Evolutionary conservation across 2,329 filamentous ascomycete species (phyloP).

Genomic region (Pestalotiopsis sp.): DNA sequence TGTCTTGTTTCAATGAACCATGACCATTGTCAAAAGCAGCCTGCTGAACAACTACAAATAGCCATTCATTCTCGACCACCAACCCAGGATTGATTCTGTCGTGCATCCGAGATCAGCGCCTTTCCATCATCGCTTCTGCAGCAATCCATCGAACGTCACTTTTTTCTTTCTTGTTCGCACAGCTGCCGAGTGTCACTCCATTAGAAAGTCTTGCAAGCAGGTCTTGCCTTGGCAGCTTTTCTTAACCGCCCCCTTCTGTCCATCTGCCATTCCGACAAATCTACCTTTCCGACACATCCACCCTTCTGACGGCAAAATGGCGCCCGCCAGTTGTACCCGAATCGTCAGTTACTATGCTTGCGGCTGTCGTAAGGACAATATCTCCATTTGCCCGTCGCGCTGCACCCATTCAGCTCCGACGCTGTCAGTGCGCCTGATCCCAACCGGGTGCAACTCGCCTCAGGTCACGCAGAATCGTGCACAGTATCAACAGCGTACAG

Average conservation of each 20-base stretch:
- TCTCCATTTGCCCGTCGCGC: neutral
- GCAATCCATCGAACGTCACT: neutral
- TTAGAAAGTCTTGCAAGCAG: slow-evolving; percentile 2
- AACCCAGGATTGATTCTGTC: neutral
- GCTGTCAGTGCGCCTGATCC: neutral
- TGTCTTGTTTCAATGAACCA: neutral
- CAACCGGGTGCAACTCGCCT: neutral
- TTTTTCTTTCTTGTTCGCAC: neutral
- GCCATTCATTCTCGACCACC: neutral
- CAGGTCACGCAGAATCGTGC: neutral
- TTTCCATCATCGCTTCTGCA: neutral
- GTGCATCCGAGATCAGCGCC: neutral
- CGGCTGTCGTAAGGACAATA: neutral
- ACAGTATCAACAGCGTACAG: neutral
- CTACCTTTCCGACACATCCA: neutral
- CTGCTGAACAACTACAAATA: neutral
- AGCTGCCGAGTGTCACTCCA: neutral
- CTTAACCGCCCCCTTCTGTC: neutral
- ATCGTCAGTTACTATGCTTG: slow-evolving; percentile 10
- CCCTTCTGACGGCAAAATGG: neutral
- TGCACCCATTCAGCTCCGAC: neutral
- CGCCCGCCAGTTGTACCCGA: neutral
- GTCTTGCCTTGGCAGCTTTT: slow-evolving; percentile 3
- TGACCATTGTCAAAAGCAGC: neutral
- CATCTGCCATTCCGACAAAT: neutral